phyloP scores from a whole-genome alignment of 805 yeast genomes.

The Starmera dryadoides region DNA sequence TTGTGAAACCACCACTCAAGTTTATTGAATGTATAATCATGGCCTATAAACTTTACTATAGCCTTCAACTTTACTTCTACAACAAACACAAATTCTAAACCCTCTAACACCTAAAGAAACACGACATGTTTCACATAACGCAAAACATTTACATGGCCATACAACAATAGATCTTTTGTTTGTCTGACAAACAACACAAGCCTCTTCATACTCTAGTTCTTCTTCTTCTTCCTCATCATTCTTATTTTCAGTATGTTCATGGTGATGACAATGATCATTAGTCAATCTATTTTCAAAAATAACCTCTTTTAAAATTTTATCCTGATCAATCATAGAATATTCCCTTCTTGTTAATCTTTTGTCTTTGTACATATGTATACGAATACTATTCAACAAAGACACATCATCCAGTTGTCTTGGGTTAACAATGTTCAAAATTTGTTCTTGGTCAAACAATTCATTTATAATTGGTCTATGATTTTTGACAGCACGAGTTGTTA shows the following conservation, averaged over 20 bases:
- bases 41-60: conserved; percentile 31
- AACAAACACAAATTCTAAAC: conserved; percentile 77
- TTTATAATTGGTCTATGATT: conserved; percentile 4
- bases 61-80: conserved; percentile 66
- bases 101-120: conserved; percentile 64
- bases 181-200: conserved; percentile 78
- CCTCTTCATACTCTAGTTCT: conserved; percentile 27
- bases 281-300: conserved; percentile 20
- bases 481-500: background rate
- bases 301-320: conserved; percentile 22
- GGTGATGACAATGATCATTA: conserved; percentile 3
- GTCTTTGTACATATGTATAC: conserved; percentile 15
- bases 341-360: conserved; percentile 27
- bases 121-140: conserved; percentile 82
- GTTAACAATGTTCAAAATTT: conserved; percentile 20
- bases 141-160: conserved; percentile 92
- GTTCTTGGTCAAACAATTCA: conserved; percentile 14
- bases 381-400: conserved; percentile 7
- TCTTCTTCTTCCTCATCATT: conserved; percentile 17
- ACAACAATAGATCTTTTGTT: conserved; percentile 69
- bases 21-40: conserved; percentile 2
- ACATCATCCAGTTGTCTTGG: conserved; percentile 20
- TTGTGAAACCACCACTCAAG: too few species aligned
- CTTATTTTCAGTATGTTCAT: background rate
- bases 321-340: conserved; percentile 22